Evolutionary conservation across 768 basidiomycete species (phyloP), one percentile per base, ranked within the genome.

Genomic region (Sarcomyxa edulis): DNA sequence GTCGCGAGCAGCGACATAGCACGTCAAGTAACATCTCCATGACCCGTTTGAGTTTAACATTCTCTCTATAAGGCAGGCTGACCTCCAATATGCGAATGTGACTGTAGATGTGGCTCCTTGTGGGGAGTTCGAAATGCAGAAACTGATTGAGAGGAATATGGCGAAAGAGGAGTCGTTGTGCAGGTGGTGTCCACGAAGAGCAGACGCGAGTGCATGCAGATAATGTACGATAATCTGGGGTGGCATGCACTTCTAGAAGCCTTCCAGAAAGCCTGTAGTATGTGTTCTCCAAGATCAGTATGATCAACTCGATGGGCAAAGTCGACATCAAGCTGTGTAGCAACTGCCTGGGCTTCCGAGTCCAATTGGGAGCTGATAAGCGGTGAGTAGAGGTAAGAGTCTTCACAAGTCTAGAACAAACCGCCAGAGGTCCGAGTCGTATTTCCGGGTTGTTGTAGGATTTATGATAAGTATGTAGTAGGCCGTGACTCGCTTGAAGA

Each of bases 101-200:
- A n/a, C 16, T 31, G 26, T 10, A 30, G 4, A 16, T 37, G 42
- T 16, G 21, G 10, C n/a, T 32, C 19, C 14, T n/a, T n/a, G n/a
- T n/a, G n/a, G n/a, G n/a, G n/a, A n/a, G n/a, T n/a, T n/a, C n/a
- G n/a, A n/a, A n/a, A n/a, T n/a, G n/a, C n/a, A n/a, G n/a, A n/a
- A n/a, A n/a, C n/a, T n/a, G n/a, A n/a, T n/a, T n/a, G n/a, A n/a
- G n/a, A 10, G 44, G 27, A 12, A 50, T 41, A 37, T 46, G 45
- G 24, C 30, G 49, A 44, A 62, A 61, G 34, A 62, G 51, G 0
- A 62, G 47, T 2, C 53, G 34, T 37, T 58, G 59, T 2, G 59
- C 56, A 23, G 51, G 52, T 21, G 34, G 26, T 7, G 52, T 54
- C 58, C 55, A 62, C 3, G 47, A 47, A 9, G 34, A 46, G 31